Evolutionary conservation across 257 asterid species (phyloP), one percentile per base, ranked within the genome.

Genomic region (Petrea volubilis): DNA sequence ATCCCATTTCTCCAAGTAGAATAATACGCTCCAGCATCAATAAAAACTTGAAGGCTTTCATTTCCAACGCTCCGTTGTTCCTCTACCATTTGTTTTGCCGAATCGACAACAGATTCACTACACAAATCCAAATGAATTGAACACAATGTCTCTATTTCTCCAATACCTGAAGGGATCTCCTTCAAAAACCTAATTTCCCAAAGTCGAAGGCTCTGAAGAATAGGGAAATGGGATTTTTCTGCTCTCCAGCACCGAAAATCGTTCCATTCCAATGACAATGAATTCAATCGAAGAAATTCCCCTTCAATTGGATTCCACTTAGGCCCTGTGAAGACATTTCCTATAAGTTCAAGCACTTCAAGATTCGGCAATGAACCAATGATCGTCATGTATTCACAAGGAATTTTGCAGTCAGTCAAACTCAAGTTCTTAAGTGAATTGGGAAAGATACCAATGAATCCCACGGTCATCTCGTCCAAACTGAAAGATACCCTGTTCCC

Each of bases 301-400:
- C 68, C 78, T 59, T 74, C 79, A 3, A 40, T 3, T 8, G 46
- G 46, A 40, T 40, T 52, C 74, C 79, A 74, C 25, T 50, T 41
- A 7, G 10, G 29, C 62, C 79, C 46, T 60, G 24, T 1, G 44
- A n/a, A 20, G 65, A 15, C 46, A 40, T 40, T 8, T 8, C 12
- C 11, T 13, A 6, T 8, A 40, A 40, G 46, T 8, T 40, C 12
- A 7, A 40, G 46, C 14, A 40, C 46, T 40, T 40, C 46, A 40
- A 40, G n/a, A n/a, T n/a, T n/a, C n/a, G n/a, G 51, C 51, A 44
- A 44, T 14, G 20, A 44, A 15, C 21, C 51, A 44, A 44, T 44
- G 0, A 44, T 44, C 20, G 21, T 13, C 21, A 44, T 44, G 4
- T 44, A 3, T 15, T 44, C 51, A 18, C 51, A 44, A 15, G 51